Conservation (phyloP, 768 basidiomycete genomes). For the Mycena capillaripes region DNA sequence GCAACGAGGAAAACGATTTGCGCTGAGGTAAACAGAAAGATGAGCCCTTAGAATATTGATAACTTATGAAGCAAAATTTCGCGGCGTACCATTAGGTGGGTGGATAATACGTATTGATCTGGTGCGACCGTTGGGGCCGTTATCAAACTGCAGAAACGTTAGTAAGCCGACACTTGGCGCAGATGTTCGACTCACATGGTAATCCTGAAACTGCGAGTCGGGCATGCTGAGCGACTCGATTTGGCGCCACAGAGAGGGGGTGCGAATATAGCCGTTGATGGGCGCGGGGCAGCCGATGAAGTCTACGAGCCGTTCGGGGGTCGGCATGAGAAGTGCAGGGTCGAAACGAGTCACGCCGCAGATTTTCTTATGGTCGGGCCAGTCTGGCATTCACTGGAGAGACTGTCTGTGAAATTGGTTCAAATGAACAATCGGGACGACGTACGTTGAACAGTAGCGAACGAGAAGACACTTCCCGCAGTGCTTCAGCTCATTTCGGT, state of each 20-base stretch:
- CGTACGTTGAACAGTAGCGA: slow-evolving; percentile 22
- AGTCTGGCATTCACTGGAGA: slow-evolving; percentile 27
- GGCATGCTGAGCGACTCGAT: slow-evolving; percentile 1
- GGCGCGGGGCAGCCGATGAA: no score
- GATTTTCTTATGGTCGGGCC: slow-evolving; percentile 16
- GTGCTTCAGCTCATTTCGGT: slow-evolving; percentile 7
- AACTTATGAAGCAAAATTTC: not conserved
- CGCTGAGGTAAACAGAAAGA: not conserved
- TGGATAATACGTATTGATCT: not conserved
- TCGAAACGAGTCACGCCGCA: slow-evolving; percentile 12
- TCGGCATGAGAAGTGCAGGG: not conserved
- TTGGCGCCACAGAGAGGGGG: slow-evolving; percentile 7
- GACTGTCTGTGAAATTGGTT: not conserved
- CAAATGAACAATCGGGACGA: not conserved
- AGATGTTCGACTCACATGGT: not conserved
- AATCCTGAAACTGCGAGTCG: not conserved
- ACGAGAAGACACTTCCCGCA: not conserved
- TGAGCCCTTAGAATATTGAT: no score
- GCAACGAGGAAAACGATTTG: slow-evolving; percentile 13
- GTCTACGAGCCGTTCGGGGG: not conserved
- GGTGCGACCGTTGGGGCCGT: not conserved
- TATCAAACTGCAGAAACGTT: not conserved
- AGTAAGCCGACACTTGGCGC: not conserved
- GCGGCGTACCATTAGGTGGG: not conserved
- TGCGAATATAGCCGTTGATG: not conserved